A percentile compares a stretch with the other conserved stretches of the same genome.
These are phyloP conservation scores for Calonectria honghensis DNA, from an alignment of 2,329 filamentous ascomycete genomes.

Conservation along the genomic window DNA sequence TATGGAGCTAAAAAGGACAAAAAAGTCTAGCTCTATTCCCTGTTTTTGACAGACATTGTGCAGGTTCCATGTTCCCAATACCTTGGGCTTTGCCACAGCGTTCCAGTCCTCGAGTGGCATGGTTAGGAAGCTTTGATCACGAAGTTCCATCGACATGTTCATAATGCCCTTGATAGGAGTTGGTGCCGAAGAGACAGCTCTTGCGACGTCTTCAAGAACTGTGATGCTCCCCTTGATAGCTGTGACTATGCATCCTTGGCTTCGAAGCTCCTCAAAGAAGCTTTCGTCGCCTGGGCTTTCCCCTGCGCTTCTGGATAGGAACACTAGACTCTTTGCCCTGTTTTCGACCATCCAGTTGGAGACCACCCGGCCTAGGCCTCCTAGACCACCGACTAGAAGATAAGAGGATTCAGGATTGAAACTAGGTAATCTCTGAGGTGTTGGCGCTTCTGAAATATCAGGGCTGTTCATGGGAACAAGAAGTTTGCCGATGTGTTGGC, in stretches of 20 bases:
- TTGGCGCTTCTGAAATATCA: not conserved
- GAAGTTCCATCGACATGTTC: conserved; percentile 56
- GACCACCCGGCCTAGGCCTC: conserved; percentile 51
- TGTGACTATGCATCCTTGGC: conserved; percentile 41
- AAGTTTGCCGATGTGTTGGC: conserved; percentile 39
- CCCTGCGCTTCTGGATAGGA: conserved; percentile 55
- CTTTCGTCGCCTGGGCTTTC: conserved; percentile 41
- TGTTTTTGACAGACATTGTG: conserved; percentile 45
- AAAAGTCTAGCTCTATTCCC: conserved; percentile 59
- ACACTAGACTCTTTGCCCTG: conserved; percentile 54
- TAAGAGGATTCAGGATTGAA: conserved; percentile 36
- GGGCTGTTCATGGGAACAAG: conserved; percentile 2
- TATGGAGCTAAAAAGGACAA: conserved; percentile 46
- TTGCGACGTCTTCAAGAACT: conserved; percentile 37
- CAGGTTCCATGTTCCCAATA: conserved; percentile 57
- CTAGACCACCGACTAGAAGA: conserved; percentile 51
- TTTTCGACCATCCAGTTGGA: conserved; percentile 45
- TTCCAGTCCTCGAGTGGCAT: conserved; percentile 45
- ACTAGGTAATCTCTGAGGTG: conserved; percentile 1
- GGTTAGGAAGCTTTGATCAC: conserved; percentile 25
- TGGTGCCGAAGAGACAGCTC: conserved; percentile 26
- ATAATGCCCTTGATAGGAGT: conserved; percentile 53
- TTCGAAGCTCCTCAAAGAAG: conserved; percentile 33
- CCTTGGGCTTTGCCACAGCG: conserved; percentile 57
- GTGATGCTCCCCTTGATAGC: conserved; percentile 26